These are phyloP conservation scores for Colletotrichum melonis DNA, from an alignment of 2,329 filamentous ascomycete species.

Conservation along the genomic window DNA sequence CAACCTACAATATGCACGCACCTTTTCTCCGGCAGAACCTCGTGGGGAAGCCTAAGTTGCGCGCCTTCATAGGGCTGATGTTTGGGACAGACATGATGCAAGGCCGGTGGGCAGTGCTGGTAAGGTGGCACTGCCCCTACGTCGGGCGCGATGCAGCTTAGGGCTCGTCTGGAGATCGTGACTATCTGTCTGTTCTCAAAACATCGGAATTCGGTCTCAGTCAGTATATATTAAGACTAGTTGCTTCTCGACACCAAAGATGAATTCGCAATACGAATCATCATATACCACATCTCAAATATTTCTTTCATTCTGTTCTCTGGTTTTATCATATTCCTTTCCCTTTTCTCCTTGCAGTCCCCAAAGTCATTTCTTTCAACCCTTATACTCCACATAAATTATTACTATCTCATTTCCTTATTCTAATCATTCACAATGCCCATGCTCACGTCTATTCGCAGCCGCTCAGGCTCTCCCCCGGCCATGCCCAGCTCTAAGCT, in stretches of 20 bases:
- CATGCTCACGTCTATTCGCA: not conserved
- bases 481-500: not conserved
- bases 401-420: no score
- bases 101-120: not conserved
- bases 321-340: not conserved
- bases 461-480: not conserved
- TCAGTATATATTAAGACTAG: not conserved
- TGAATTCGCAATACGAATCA: not conserved
- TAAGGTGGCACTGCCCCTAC: not conserved
- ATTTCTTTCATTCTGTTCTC: not conserved
- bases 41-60: not conserved
- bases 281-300: not conserved
- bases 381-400: not conserved
- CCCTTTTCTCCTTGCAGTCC: not conserved
- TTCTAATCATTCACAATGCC: not conserved
- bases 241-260: not conserved
- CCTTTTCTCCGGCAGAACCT: not conserved
- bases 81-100: not conserved
- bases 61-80: slow-evolving; percentile 6
- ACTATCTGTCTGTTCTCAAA: not conserved
- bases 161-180: not conserved
- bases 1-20: not conserved
- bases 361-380: not conserved
- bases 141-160: not conserved
- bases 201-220: not conserved